Evolutionary conservation across 2,329 filamentous ascomycete genomes (phyloP).

Genomic region (Metarhizium robertsii): DNA sequence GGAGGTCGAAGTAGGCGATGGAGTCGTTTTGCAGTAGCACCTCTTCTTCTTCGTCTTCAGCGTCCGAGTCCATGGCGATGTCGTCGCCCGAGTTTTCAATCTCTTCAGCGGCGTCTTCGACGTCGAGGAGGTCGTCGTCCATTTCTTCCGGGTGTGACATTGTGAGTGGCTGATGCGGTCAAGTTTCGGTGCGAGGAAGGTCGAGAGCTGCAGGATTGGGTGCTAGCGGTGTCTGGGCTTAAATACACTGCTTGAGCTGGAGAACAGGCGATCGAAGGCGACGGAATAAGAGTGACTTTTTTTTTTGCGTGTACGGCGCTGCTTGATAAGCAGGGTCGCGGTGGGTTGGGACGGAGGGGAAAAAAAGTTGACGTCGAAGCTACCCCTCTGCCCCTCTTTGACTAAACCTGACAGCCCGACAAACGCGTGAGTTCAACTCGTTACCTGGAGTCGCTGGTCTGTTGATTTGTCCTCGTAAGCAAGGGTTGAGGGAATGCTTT

Average conservation of each 20-base stretch:
- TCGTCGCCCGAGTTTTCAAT: conserved; percentile 53
- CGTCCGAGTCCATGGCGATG: conserved; percentile 68
- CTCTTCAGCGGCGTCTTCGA: conserved; percentile 71
- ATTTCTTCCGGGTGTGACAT: conserved; percentile 10
- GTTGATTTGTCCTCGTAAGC: no score
- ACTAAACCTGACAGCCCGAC: background rate
- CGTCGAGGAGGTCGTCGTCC: conserved; percentile 60
- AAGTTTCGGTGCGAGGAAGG: background rate
- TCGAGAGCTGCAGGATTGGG: background rate
- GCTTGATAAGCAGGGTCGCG: conserved; percentile 9
- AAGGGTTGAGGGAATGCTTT: no score
- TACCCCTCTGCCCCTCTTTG: background rate
- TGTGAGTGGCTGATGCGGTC: conserved; percentile 12
- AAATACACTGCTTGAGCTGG: background rate
- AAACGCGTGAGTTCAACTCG: no score
- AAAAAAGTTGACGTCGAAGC: background rate
- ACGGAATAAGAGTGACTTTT: background rate
- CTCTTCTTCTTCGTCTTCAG: conserved; percentile 62
- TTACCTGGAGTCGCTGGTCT: no score
- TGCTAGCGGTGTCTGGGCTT: background rate
- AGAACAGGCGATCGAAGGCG: background rate
- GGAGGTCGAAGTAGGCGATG: conserved; percentile 79
- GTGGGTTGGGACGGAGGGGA: background rate
- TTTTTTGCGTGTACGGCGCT: conserved; percentile 5
- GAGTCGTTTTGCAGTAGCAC: conserved; percentile 86